Evolutionary conservation across 2,329 filamentous ascomycete genomes (phyloP).

Genomic region (Dothideomycetidae sp.): DNA sequence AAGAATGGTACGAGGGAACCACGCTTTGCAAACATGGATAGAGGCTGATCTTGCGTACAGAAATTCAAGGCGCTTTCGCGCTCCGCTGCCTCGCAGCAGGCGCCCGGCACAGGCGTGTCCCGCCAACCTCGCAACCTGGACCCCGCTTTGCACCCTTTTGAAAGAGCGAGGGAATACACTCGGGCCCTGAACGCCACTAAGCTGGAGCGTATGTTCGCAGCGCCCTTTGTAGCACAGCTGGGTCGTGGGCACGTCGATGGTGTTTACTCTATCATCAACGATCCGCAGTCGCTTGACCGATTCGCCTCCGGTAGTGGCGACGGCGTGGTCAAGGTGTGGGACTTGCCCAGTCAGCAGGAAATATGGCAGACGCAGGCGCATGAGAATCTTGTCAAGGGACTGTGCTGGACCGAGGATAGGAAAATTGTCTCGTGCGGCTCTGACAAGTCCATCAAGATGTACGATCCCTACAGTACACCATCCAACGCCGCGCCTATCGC

Average conservation of each 20-base stretch:
- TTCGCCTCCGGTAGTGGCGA: conserved; percentile 74
- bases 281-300: conserved; percentile 32
- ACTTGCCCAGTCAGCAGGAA: conserved; percentile 57
- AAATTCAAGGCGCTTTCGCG: conserved; percentile 55
- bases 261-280: conserved; percentile 36
- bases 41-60: conserved; percentile 19
- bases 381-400: conserved; percentile 82
- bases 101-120: conserved; percentile 50
- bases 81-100: conserved; percentile 49
- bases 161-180: conserved; percentile 75
- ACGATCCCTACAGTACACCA: conserved; percentile 68
- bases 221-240: conserved; percentile 73
- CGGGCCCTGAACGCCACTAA: conserved; percentile 73
- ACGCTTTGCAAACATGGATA: not conserved
- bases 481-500: conserved; percentile 57
- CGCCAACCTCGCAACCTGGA: conserved; percentile 61
- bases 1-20: conserved; percentile 1
- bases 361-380: conserved; percentile 71
- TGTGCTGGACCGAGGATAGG: conserved; percentile 76
- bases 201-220: conserved; percentile 80
- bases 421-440: conserved; percentile 77
- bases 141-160: conserved; percentile 78
- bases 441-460: conserved; percentile 79
- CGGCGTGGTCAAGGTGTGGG: conserved; percentile 88
- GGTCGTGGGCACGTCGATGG: conserved; percentile 88